Percentiles rank a stretch among this genome's conserved stretches.
These are phyloP conservation scores for Coccinonectria pachysandricola DNA, from an alignment of 2,329 filamentous ascomycete species.

Conservation along the genomic window DNA sequence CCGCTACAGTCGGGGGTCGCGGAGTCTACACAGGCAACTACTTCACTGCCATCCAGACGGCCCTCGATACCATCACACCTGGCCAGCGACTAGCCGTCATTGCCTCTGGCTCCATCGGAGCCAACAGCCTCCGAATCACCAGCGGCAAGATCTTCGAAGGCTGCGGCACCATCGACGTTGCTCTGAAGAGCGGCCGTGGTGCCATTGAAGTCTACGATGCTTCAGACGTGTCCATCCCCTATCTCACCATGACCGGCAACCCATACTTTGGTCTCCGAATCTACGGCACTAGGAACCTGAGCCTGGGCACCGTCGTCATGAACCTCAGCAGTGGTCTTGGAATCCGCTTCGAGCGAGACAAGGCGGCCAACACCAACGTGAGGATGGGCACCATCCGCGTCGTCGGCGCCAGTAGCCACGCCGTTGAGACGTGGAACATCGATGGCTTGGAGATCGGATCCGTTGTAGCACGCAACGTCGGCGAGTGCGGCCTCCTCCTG, in stretches of 20 bases:
- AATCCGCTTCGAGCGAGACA: constrained; percentile 48
- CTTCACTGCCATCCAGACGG: constrained; percentile 41
- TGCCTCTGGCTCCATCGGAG: constrained; percentile 44
- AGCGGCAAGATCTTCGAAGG: constrained; percentile 48
- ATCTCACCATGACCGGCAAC: constrained; percentile 45
- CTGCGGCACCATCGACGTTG: constrained; percentile 44
- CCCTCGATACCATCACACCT: constrained; percentile 38
- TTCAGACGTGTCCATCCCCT: constrained; percentile 41
- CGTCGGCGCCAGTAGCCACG: constrained; percentile 43
- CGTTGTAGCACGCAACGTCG: constrained; percentile 43
- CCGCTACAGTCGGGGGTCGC: constrained; percentile 31
- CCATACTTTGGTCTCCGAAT: constrained; percentile 49
- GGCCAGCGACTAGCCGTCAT: constrained; percentile 45
- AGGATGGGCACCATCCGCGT: constrained; percentile 41
- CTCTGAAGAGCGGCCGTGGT: constrained; percentile 32
- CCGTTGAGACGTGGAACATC: constrained; percentile 51
- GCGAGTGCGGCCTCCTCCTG: constrained; percentile 46
- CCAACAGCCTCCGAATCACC: constrained; percentile 38
- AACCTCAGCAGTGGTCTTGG: constrained; percentile 43
- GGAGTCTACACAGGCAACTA: constrained; percentile 43
- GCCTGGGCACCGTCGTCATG: constrained; percentile 42
- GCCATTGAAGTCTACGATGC: constrained; percentile 43
- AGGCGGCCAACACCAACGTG: constrained; percentile 41
- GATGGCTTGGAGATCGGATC: constrained; percentile 39
- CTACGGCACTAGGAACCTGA: constrained; percentile 38